These are phyloP conservation scores for Punctularia strigosozonata DNA, from an alignment of 768 basidiomycete species.

Conservation along the genomic window DNA sequence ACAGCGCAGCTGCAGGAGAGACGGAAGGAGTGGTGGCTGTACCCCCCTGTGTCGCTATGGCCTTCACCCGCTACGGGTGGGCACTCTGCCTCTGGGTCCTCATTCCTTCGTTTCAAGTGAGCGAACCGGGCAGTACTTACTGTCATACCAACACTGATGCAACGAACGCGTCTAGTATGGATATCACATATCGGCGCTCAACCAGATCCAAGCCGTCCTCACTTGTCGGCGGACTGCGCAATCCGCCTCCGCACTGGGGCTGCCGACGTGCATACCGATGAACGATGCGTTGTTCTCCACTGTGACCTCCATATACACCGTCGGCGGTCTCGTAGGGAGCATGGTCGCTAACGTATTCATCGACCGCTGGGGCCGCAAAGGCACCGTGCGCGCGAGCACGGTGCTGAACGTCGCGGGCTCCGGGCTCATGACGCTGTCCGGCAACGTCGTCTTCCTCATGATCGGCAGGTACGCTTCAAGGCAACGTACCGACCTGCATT, in stretches of 20 bases:
- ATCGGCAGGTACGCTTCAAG: conserved; percentile 46
- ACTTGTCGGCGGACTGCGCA: conserved; percentile 42
- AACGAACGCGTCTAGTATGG: conserved; percentile 44
- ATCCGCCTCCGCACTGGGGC: conserved; percentile 18
- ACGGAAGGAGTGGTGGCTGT: no score
- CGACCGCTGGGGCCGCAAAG: conserved; percentile 61
- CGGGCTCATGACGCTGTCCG: conserved; percentile 51
- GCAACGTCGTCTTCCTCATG: conserved; percentile 40
- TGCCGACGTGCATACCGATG: conserved; percentile 76
- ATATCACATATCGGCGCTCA: conserved; percentile 87
- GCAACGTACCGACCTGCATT: no score
- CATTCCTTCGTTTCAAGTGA: conserved; percentile 41
- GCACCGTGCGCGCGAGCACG: conserved; percentile 50
- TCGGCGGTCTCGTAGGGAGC: conserved; percentile 80
- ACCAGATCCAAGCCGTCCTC: conserved; percentile 73
- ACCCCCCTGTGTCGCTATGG: no score
- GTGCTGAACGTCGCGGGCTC: conserved; percentile 46
- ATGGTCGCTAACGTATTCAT: conserved; percentile 53
- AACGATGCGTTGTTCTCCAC: conserved; percentile 65
- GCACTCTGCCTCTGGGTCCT: conserved; percentile 59
- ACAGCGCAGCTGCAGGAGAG: no score
- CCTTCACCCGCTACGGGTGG: conserved; percentile 54
- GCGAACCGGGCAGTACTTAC: background rate
- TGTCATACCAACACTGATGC: background rate
- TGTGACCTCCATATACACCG: conserved; percentile 77